Base-by-base conservation (phyloP, 1,284 basidiomycete species). In the Papiliotrema nemorosa region DNA sequence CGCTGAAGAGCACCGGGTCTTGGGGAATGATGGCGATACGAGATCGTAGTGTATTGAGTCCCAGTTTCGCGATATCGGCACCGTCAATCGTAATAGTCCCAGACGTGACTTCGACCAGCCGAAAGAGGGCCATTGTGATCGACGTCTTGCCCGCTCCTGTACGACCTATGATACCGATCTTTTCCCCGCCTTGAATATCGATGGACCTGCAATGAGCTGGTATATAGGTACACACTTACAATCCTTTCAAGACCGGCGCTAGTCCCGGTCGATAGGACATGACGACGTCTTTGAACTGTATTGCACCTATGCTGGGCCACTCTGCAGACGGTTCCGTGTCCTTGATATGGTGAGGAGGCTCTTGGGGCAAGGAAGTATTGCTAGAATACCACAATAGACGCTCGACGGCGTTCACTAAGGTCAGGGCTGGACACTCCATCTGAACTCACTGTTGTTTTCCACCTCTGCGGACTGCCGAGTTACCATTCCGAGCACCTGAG, bases 41-140 rank as follows among this genome's bases (percentile, higher is more conserved):
- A n/a, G n/a, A n/a, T n/a, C n/a, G n/a, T n/a, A n/a, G n/a, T 26
- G 75, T 76, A 45, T 81, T 77, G 12, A 87, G 72, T 0, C 82
- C 83, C 12, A 89, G 73, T 18, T 77, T 65, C 20, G 74, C 62
- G 48, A 84, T 81, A 64, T 78, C 66, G 26, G 66, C 31, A 3
- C 70, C 84, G 64, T 90, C 88, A 47, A 92, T 84, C 33, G 76
- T 70, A 52, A 92, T 84, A 16, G 61, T 69, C 0, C 88, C 87
- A 0, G 73, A 70, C 21, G 35, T 29, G 14, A 59, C 29, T 66
- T 88, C 85, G 29, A 85, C 82, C 47, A 84, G 81, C 24, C 86
- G 82, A 71, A 90, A 83, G 6, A 90, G 76, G 1, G 74, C 74
- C 38, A 72, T 84, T 35, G 89, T 73, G 13, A 90, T 72, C 3